Evolutionary conservation across 1,284 basidiomycete species (phyloP).

Genomic region (Prillingera fragicola): DNA sequence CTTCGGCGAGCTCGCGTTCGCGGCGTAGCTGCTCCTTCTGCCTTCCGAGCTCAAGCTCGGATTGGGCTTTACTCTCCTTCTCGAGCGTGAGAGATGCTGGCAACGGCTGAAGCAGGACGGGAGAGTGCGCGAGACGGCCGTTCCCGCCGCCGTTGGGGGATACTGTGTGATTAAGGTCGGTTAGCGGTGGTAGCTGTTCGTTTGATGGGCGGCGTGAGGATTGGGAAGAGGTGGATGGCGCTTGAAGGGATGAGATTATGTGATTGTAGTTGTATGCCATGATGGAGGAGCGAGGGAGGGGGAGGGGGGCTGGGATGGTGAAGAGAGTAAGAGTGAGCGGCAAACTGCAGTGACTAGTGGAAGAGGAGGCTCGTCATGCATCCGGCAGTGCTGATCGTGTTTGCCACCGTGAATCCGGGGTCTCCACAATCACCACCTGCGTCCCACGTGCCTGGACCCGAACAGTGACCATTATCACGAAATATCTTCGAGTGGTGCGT

Average conservation of each 20-base stretch:
- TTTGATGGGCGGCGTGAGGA: not conserved
- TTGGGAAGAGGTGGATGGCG: not conserved
- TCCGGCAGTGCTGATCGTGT: not conserved
- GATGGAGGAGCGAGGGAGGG: not conserved
- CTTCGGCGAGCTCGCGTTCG: conserved; percentile 40
- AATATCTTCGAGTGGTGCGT: not conserved
- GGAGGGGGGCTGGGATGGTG: no score
- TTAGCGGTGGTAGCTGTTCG: not conserved
- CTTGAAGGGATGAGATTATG: conserved; percentile 1
- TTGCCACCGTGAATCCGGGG: not conserved
- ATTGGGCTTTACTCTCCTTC: conserved; percentile 28
- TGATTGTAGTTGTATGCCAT: conserved; percentile 14
- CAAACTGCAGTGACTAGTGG: not conserved
- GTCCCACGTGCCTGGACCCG: no score
- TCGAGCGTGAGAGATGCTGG: conserved; percentile 27
- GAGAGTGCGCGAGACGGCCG: conserved; percentile 12
- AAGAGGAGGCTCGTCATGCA: not conserved
- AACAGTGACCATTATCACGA: no score
- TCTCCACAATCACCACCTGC: no score
- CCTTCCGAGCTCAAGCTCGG: conserved; percentile 41
- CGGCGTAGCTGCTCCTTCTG: conserved; percentile 29
- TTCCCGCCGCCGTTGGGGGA: no score
- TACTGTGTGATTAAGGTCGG: not conserved
- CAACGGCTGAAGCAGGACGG: conserved; percentile 38
- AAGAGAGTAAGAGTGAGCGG: not conserved